Base-by-base conservation (phyloP, 768 basidiomycete species). In the Psilocybe tampanensis region DNA sequence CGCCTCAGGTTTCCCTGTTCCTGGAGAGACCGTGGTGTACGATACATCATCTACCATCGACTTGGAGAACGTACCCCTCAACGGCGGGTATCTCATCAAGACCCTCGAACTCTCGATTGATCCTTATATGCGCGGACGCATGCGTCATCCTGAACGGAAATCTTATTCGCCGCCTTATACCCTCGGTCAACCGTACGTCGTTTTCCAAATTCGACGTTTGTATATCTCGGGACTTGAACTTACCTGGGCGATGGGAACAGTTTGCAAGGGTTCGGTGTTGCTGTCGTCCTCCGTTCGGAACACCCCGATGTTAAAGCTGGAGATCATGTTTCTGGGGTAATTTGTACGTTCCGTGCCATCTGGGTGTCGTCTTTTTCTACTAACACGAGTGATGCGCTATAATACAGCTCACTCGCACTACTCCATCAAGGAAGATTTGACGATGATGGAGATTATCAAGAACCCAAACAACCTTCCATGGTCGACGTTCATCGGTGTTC, bases 61-160 rank as follows among this genome's bases (percentile, higher is more conserved):
- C 60, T 60, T 79, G 18, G 80, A 83, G 12, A 76, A 62, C 24
- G 75, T 74, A 0, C 65, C 76, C 2, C 65, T 84, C 44, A 66
- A 81, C 19, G 79, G 80, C 0, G 80, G 80, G 0, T 62, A 82
- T 54, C 61, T 86, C 13, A 36, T 84, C 61, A 86, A 85, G 67
- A 76, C 75, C 0, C 72, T 86, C 9, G 74, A 73, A 1, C 61
- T 81, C 3, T 76, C 77, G 0, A 62, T 80, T 39, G 80, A 80
- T 55, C 76, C 78, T 1, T 78, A 78, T 60, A 58, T 79, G 67
- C 61, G 76, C 15, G 67, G 66, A 47, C 64, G 65, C 33, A 80
- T 85, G 82, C 65, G 74, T 8, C 59, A 51, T 15, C 65, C 73
- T 0, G 55, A 59, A 12, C 54, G 39, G 5, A 62, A 70, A 33